These are phyloP conservation scores for Hyphopichia pseudoburtonii DNA, from an alignment of 1,139 yeast species.

Conservation along the genomic window DNA sequence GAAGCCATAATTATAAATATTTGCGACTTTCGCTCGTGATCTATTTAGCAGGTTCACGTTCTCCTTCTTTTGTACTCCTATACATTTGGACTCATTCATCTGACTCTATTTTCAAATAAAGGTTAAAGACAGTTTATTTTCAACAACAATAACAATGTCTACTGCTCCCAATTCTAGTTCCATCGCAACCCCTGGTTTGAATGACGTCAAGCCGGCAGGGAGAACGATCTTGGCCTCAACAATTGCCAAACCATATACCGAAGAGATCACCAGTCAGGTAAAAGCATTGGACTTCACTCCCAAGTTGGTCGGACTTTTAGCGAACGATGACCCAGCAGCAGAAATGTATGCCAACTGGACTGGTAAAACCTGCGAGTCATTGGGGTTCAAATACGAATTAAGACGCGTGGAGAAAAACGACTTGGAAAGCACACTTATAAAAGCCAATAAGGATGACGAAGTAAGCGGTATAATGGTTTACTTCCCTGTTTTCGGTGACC, in stretches of 20 bases:
- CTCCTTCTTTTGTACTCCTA: too few species aligned
- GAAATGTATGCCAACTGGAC: slow-evolving; percentile 96
- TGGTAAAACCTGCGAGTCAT: slow-evolving; percentile 78
- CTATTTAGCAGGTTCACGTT: too few species aligned
- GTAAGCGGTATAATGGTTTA: slow-evolving; percentile 97
- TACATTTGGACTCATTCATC: too few species aligned
- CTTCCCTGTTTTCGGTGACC: slow-evolving; percentile 94
- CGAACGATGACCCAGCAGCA: slow-evolving; percentile 94
- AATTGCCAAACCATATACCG: slow-evolving; percentile 77
- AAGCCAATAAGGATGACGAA: slow-evolving; percentile 72
- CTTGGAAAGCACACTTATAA: slow-evolving; percentile 77
- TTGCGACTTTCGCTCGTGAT: too few species aligned
- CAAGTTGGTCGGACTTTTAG: slow-evolving; percentile 83
- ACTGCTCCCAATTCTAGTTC: background rate
- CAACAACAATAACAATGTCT: background rate
- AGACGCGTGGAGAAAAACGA: slow-evolving; percentile 74
- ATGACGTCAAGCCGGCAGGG: slow-evolving; percentile 50
- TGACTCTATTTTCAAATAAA: background rate
- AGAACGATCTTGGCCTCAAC: slow-evolving; percentile 84
- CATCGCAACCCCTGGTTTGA: background rate
- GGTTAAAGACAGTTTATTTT: background rate
- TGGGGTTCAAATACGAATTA: slow-evolving; percentile 84
- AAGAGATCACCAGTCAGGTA: slow-evolving; percentile 68
- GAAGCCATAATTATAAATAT: too few species aligned
- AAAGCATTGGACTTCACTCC: slow-evolving; percentile 56